Conservation (phyloP, 2,329 filamentous ascomycete genomes). For the Aureobasidium musti region DNA sequence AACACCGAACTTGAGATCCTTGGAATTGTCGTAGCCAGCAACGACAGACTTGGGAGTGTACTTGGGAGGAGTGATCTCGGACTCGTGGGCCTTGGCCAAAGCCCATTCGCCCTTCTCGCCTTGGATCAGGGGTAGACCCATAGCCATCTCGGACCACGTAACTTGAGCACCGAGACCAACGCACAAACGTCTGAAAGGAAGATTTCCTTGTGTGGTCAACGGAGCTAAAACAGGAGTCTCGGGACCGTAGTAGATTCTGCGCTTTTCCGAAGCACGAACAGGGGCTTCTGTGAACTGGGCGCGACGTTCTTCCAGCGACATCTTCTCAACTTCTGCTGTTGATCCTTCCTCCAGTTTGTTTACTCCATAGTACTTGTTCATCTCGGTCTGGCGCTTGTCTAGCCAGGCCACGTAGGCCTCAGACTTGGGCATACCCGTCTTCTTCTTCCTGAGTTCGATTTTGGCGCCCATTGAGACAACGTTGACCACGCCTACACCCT, state of each 20-base stretch:
- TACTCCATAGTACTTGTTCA: conserved; percentile 35
- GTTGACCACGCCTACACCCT: conserved; percentile 70
- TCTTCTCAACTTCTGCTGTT: conserved; percentile 42
- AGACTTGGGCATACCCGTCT: conserved; percentile 68
- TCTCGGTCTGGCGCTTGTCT: conserved; percentile 58
- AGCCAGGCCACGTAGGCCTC: conserved; percentile 79
- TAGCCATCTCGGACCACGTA: conserved; percentile 98
- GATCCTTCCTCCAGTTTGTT: conserved; percentile 34
- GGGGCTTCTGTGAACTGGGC: conserved; percentile 84
- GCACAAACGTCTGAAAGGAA: conserved; percentile 90
- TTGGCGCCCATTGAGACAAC: conserved; percentile 69
- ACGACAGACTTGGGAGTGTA: conserved; percentile 64
- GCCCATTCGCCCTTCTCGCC: conserved; percentile 94
- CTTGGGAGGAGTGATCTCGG: conserved; percentile 72
- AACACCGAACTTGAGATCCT: conserved; percentile 84
- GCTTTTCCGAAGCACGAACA: conserved; percentile 88
- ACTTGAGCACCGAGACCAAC: conserved; percentile 85
- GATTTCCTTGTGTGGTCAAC: conserved; percentile 92
- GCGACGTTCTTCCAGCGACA: conserved; percentile 65
- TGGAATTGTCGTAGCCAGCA: conserved; percentile 75
- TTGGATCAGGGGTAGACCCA: conserved; percentile 85
- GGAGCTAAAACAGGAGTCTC: conserved; percentile 95
- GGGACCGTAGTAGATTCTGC: conserved; percentile 86
- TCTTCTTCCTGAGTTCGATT: conserved; percentile 72
- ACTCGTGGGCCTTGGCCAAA: conserved; percentile 86